A percentile compares a stretch with the other conserved stretches of the same genome.
phyloP scores from a whole-genome alignment of 1,284 basidiomycete species.

The Psilocybe mexicana region DNA sequence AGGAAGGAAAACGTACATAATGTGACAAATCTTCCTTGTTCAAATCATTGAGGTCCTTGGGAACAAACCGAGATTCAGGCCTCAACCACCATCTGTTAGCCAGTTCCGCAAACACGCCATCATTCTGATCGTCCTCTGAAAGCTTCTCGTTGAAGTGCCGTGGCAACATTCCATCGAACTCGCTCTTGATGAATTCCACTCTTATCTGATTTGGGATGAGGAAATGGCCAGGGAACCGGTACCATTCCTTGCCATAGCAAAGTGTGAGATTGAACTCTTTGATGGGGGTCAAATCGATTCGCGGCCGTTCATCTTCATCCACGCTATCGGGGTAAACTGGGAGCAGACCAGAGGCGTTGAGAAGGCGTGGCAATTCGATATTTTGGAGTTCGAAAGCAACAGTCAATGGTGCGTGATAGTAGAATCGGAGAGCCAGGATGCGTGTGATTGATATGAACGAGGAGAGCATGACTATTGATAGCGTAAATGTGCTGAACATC shows the following conservation, averaged over 20 bases:
- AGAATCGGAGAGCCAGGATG: constrained; percentile 79
- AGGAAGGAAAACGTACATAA: constrained; percentile 64
- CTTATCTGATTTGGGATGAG: constrained; percentile 83
- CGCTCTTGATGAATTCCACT: constrained; percentile 87
- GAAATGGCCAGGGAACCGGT: constrained; percentile 91
- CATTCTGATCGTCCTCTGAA: constrained; percentile 17
- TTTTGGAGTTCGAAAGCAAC: constrained; percentile 75
- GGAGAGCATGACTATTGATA: constrained; percentile 66
- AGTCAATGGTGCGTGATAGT: constrained; percentile 90
- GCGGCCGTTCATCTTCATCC: constrained; percentile 52
- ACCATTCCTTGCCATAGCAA: constrained; percentile 95
- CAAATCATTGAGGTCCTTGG: constrained; percentile 81
- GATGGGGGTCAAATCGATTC: constrained; percentile 72
- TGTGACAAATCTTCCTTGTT: constrained; percentile 81
- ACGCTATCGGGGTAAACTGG: constrained; percentile 43
- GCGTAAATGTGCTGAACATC: constrained; percentile 78
- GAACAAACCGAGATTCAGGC: constrained; percentile 65
- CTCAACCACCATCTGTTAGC: constrained; percentile 59
- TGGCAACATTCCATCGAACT: constrained; percentile 89
- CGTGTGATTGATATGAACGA: constrained; percentile 77
- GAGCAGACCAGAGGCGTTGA: constrained; percentile 71
- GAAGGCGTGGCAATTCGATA: constrained; percentile 78
- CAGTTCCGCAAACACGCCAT: constrained; percentile 13
- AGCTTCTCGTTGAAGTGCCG: constrained; percentile 62
- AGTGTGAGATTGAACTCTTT: constrained; percentile 75